A percentile compares a stretch with the other conserved stretches of the same genome.
These are phyloP conservation scores for Chlorella sp. DNA, from an alignment of 139 green algal genomes.

Conservation along the genomic window DNA sequence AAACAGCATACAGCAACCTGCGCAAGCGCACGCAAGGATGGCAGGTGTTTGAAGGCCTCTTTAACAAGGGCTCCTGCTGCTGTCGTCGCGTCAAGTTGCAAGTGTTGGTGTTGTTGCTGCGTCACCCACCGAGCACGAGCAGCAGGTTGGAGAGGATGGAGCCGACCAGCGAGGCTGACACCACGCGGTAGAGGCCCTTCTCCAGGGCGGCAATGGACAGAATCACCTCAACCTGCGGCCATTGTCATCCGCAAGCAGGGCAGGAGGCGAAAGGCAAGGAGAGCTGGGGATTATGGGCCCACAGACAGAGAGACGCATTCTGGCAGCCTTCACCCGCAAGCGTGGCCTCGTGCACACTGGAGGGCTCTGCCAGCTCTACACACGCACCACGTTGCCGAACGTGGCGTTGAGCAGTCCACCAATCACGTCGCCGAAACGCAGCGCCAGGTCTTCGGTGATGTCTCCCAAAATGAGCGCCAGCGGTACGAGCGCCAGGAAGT, in stretches of 20 bases:
- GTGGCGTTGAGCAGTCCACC: conserved; percentile 25
- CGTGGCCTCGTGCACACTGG: too few species aligned
- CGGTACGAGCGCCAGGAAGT: conserved; percentile 76
- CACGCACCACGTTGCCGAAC: conserved; percentile 21
- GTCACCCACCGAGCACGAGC: conserved; percentile 79
- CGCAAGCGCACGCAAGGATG: too few species aligned
- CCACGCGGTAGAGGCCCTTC: conserved; percentile 62
- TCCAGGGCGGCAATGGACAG: conserved; percentile 62
- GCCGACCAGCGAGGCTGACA: conserved; percentile 73
- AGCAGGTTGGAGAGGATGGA: conserved; percentile 87
- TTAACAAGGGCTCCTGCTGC: too few species aligned
- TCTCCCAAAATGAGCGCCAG: conserved; percentile 83
- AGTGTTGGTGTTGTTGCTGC: too few species aligned
- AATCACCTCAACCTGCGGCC: conserved; percentile 81
- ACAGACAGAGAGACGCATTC: too few species aligned
- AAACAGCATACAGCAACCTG: conserved; percentile 83
- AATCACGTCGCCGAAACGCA: conserved; percentile 60
- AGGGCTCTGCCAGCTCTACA: too few species aligned
- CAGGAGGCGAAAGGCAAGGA: too few species aligned
- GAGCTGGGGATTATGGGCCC: too few species aligned
- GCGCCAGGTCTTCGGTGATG: conserved; percentile 81
- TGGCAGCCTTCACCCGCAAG: too few species aligned
- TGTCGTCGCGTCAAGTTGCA: too few species aligned
- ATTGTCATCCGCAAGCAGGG: too few species aligned
- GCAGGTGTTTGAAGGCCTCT: too few species aligned